These are phyloP conservation scores for Fraxinus anomala DNA, from an alignment of 257 asterid genomes.

Conservation along the genomic window DNA sequence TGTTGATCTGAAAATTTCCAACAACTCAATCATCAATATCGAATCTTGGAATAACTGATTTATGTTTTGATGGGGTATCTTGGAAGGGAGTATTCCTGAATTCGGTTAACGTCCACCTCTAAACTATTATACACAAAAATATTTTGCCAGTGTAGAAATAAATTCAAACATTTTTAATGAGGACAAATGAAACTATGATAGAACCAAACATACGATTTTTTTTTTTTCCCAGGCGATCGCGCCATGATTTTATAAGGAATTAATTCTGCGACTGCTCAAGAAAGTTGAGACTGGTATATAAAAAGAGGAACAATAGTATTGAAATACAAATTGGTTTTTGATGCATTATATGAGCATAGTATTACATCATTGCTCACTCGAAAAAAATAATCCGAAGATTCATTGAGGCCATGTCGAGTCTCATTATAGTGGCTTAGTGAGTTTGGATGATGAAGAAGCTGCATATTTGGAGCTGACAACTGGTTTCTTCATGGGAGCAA, in stretches of 20 bases:
- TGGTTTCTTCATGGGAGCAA: constrained; percentile 35
- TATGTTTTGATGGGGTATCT: too few relatives aligned
- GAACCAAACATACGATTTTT: too few relatives aligned
- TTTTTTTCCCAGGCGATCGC: not conserved
- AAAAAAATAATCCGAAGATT: constrained; percentile 1
- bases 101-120: too few relatives aligned
- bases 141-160: not conserved
- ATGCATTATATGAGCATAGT: too few relatives aligned
- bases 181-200: not conserved
- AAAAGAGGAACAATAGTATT: not conserved
- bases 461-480: constrained; percentile 29
- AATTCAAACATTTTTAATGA: too few relatives aligned
- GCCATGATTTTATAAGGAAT: not conserved
- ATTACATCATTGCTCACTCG: constrained; percentile 4
- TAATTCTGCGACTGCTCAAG: not conserved
- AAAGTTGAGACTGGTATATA: not conserved
- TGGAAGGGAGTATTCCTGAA: too few relatives aligned
- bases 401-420: constrained; percentile 9
- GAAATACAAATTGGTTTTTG: too few relatives aligned
- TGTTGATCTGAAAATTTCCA: too few relatives aligned
- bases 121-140: too few relatives aligned
- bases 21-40: too few relatives aligned
- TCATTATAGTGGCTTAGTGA: constrained; percentile 37
- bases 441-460: constrained; percentile 35
- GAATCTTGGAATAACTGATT: too few relatives aligned